A percentile compares a stretch with the other conserved stretches of the same genome.
These are phyloP conservation scores for Piedraia hortae DNA, from an alignment of 2,329 filamentous ascomycete species.

Conservation along the genomic window DNA sequence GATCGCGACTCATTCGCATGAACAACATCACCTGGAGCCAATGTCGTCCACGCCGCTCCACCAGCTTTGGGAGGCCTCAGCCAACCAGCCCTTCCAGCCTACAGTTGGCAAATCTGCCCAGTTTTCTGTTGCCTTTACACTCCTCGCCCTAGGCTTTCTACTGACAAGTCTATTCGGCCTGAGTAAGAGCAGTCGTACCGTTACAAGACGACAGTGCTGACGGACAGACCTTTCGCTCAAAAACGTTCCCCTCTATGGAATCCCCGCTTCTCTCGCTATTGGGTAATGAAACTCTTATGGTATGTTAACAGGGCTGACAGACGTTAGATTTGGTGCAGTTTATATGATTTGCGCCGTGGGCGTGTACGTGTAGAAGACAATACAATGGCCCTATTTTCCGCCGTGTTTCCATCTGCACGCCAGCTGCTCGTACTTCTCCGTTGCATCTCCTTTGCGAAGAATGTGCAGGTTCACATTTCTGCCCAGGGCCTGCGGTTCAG, in stretches of 20 bases:
- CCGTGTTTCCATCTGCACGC: conserved; percentile 49
- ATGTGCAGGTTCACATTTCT: conserved; percentile 47
- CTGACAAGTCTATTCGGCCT: conserved; percentile 60
- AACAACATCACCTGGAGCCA: conserved; percentile 2
- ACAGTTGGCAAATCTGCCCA: conserved; percentile 57
- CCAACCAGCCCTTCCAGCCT: conserved; percentile 61
- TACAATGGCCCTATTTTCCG: conserved; percentile 33
- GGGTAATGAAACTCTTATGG: too few species aligned
- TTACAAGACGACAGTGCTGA: background rate
- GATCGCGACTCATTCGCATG: conserved; percentile 1
- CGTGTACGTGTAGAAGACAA: conserved; percentile 63
- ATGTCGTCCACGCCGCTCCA: conserved; percentile 55
- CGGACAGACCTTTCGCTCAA: conserved; percentile 47
- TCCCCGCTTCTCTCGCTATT: conserved; percentile 69
- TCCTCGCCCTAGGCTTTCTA: conserved; percentile 41
- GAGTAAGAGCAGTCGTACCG: conserved; percentile 28
- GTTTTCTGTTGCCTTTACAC: conserved; percentile 50
- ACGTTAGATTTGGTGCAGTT: conserved; percentile 69
- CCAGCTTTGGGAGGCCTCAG: conserved; percentile 81
- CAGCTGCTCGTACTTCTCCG: conserved; percentile 40
- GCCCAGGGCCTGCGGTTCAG: conserved; percentile 66
- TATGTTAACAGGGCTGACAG: too few species aligned
- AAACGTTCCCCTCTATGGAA: conserved; percentile 48
- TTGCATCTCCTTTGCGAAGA: conserved; percentile 32
- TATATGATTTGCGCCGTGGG: conserved; percentile 98